Base-by-base conservation (phyloP, 176 grass and related monocot species). In the Aegilops sharonensis region DNA sequence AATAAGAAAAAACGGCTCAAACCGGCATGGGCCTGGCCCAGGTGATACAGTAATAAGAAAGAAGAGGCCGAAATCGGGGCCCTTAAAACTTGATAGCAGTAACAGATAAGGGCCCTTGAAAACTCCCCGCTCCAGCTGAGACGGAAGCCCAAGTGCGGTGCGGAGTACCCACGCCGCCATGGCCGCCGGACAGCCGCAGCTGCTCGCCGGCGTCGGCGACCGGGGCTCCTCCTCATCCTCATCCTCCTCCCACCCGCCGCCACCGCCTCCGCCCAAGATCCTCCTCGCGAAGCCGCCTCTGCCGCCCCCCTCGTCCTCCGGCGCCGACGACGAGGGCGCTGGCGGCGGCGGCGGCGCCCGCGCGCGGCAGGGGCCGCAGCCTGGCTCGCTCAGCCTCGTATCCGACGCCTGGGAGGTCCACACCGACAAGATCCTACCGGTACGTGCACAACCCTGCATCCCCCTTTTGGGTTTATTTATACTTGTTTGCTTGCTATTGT, bases 401-500 rank as follows among this genome's bases (percentile, higher is more conserved):
- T 94, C 91, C 24, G 88, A 94, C 10, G 78, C 91, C 3, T 98
- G 96, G 96, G 93, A 98, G 69, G 75, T 88, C 59, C 88, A 95
- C 67, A 92, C 90, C 32, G 91, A 98, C 61, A 89, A 94, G 65
- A 91, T 95, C 76, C 94, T 98, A 2, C 91, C 96, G 66, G 96
- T 98, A 66, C 83, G 86, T 69, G 64, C 42, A 43, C 9, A 11
- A 11, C 2, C 40, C 39, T 3, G 3, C 32, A 32, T 3, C 32
- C 32, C 32, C 32, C 32, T 32, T 32, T 32, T 32, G 32, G 32
- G 32, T 32, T 32, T 32, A 32, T n/a, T n/a, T 32, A 32, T 32
- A 32, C 32, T 32, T 32, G 32, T 32, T 32, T 3, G 32, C 32
- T 32, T 32, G 32, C 32, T 32, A 32, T 32, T 32, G 4, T 32